These are phyloP conservation scores for Copromyces sp. DNA, from an alignment of 495 filamentous ascomycete genomes.

Conservation along the genomic window DNA sequence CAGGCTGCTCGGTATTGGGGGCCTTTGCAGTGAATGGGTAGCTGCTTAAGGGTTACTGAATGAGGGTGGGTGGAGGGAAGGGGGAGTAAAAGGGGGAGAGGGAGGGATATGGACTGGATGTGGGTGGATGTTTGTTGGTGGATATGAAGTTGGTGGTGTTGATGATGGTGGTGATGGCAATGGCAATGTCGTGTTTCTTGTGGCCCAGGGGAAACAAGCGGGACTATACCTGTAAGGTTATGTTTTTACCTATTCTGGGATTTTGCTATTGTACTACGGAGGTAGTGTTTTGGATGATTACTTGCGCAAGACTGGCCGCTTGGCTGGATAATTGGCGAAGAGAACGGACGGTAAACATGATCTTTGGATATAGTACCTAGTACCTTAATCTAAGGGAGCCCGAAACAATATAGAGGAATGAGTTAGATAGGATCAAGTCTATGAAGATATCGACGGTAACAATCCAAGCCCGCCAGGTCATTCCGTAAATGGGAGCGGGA, in stretches of 20 bases:
- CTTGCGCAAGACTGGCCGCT: neutral
- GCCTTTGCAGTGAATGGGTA: neutral
- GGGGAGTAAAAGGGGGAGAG: neutral
- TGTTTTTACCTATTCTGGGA: neutral
- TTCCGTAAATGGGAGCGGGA: too few relatives aligned
- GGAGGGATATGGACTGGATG: neutral
- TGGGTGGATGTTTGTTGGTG: neutral
- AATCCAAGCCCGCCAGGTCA: too few relatives aligned
- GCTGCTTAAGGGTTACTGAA: neutral
- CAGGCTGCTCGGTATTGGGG: neutral
- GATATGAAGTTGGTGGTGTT: neutral
- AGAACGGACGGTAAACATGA: neutral
- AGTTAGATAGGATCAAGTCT: too few relatives aligned
- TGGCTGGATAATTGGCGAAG: neutral
- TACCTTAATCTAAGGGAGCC: neutral
- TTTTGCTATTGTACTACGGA: neutral
- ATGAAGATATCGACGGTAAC: too few relatives aligned
- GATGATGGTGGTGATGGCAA: neutral
- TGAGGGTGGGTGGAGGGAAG: too few relatives aligned
- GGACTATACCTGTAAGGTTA: neutral
- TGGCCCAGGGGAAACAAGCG: too few relatives aligned
- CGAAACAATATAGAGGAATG: neutral
- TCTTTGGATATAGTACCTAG: neutral
- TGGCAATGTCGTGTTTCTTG: too few relatives aligned
- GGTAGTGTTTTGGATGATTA: neutral